Evolutionary conservation across 2,329 filamentous ascomycete genomes (phyloP), one percentile per base, ranked within the genome.

Genomic region (Trichophyton simii): DNA sequence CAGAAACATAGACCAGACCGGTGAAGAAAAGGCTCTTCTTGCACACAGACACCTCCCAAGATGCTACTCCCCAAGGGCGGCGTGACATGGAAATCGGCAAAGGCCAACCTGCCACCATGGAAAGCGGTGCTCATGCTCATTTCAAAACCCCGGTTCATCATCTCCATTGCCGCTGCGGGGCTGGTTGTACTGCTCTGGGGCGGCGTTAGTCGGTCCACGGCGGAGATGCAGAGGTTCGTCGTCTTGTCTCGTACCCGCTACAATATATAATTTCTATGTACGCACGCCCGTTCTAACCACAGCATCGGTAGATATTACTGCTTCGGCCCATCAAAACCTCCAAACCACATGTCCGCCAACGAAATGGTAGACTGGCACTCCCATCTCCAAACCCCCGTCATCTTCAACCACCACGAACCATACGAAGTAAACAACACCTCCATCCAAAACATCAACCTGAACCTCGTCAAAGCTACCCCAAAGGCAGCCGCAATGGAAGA

Each of bases 331-430:
- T 84, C 87, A 25, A 96, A 95, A 79, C 84, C 94, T n/a, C 94
- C 94, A 60, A 95, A 95, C 85, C 85, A 94, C 66, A 96, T 99
- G 90, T 84, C 88, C 48, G 79, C 87, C 61, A 96, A 96, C 72
- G 94, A 99, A 72, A 87, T 92, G 74, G 86, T 86, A 64, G 83
- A 89, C 66, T 99, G 94, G 94, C 87, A 88, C 67, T 85, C 85
- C 62, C 91, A 96, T 72, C 79, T 94, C 65, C 86, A 91, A 68
- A 97, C 94, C 2, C 94, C 94, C 58, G 91, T 99, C 68, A 83
- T 96, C 66, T 96, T 95, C 81, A 99, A 99, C 78, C 89, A 92
- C 75, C 94, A 97, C 75, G 86, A 87, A 65, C 87, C 94, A 41
- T 81, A 96, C 70, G 85, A 88, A 72, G 80, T 97, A 77, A 94